Base-by-base conservation (phyloP, 1,139 yeast genomes). In the Sugiyamaella sp. region DNA sequence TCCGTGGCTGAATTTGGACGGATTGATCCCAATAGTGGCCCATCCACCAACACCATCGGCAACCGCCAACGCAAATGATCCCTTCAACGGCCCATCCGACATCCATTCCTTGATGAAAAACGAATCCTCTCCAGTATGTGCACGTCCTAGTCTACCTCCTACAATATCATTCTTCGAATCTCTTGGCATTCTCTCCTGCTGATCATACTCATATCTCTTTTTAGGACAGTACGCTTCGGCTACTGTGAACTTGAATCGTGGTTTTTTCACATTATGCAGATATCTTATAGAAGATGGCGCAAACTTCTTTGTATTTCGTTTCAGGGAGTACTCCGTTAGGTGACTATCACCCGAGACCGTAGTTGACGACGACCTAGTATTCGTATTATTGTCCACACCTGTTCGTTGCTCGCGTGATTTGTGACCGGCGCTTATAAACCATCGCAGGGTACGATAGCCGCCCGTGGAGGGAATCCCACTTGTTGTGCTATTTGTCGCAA, bases 21-120 rank as follows among this genome's bases (percentile, higher is more conserved):
- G 88, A 68, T 91, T 97, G 62, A 84, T 87, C 0, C 97, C 97
- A 40, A 89, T 85, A 61, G 88, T 93, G 1, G 89, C 81, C 97
- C 98, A 93, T 1, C 98, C 98, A 16, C 98, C 98, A 4, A 93
- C 98, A 17, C 99, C 99, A 70, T 93, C 99, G 2, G 97, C 93
- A 1, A 93, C 97, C 8, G 97, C 98, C 6, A 89, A 77, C 0
- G 91, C 82, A 1, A 86, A 66, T 38, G 78, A 77, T 8, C 80
- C 77, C 10, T 73, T 74, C 19, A 68, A 66, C 22, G 72, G 66
- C 6, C 73, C 69, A 12, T 66, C 70, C 39, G 63, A 60, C 22
- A 59, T 57, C 64, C 66, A 60, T 19, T 62, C 61, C 4, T 84
- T 75, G 35, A 83, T 76, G 61, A 91, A 85, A 63, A 80, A 86